phyloP scores from a whole-genome alignment of 2,329 filamentous ascomycete genomes.

The Delphinella strobiligena region DNA sequence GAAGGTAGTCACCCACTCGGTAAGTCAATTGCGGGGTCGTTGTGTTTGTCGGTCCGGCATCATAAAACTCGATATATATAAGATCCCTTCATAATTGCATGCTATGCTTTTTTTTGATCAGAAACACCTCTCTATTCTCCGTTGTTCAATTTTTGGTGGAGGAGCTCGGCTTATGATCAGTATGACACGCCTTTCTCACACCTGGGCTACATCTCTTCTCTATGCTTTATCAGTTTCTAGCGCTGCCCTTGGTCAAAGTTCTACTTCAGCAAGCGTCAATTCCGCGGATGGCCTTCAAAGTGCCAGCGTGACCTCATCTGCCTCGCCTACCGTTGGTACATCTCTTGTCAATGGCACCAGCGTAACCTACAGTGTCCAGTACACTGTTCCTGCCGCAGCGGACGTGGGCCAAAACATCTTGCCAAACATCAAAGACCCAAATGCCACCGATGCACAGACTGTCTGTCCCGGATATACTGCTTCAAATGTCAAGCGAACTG shows the following conservation, averaged over 20 bases:
- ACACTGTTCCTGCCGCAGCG: conserved; percentile 21
- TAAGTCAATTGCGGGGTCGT: too few relatives aligned
- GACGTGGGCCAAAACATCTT: conserved; percentile 31
- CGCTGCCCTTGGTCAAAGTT: neutral
- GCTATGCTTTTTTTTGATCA: too few relatives aligned
- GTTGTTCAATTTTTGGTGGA: too few relatives aligned
- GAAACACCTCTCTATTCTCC: too few relatives aligned
- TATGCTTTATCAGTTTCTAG: neutral
- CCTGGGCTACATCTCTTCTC: neutral
- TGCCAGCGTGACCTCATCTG: conserved; percentile 9
- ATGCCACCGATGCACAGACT: conserved; percentile 50
- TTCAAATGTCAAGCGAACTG: conserved; percentile 33
- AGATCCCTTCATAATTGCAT: too few relatives aligned
- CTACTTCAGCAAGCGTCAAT: neutral
- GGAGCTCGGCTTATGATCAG: too few relatives aligned
- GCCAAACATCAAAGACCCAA: conserved; percentile 53
- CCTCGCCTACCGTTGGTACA: conserved; percentile 12
- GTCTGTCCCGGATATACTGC: conserved; percentile 52
- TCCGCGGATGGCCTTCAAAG: neutral
- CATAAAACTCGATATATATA: too few relatives aligned
- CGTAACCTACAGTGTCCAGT: conserved; percentile 16
- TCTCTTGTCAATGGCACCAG: conserved; percentile 17
- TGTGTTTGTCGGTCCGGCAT: too few relatives aligned
- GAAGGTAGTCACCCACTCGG: too few relatives aligned
- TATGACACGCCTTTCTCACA: neutral